Evolutionary conservation across 108 stramenopile species (phyloP), one percentile per base, ranked within the genome.

Genomic region (Mayamaea pseudoterrestris): DNA sequence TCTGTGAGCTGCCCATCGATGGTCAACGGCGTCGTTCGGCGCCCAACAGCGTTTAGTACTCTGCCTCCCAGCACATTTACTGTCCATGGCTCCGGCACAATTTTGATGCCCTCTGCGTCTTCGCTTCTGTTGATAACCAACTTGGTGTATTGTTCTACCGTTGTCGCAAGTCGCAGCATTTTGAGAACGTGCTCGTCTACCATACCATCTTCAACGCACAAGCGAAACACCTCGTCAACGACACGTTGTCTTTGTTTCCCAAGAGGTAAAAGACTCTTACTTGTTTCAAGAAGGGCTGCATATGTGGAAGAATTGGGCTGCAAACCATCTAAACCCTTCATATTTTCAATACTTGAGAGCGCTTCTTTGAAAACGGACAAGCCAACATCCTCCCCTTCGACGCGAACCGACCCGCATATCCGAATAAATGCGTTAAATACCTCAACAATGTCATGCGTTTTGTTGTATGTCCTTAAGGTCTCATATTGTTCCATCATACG

Each of bases 41-140:
- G 49, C 21, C 69, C 76, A 22, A 61, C 73, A 17, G 52, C 36
- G 18, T 43, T 47, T 23, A 61, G 48, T 13, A 70, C 71, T 12
- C 58, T 60, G 34, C 62, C 76, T 13, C 79, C 79, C 21, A 69
- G 37, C 8, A 57, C 53, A 41, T 81, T 76, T 3, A 71, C 47
- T 6, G 81, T 89, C 86, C 86, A 89, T 25, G 59, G 55, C 49
- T 80, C 77, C 5, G 81, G 79, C 9, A 82, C 57, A 2, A 69
- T 59, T 27, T 59, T 68, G 26, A 58, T 68, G 29, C 66, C 66
- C 30, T 65, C 70, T 2, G 65, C 41, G 25, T 47, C 24, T 41
- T 28, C 23, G 27, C 37, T 23, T 44, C 57, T 58, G 0, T 63
- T 32, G 0, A 89, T 61, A 13, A 89, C 77, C 40, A 83, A 35